These are phyloP conservation scores for Ogataea degrootiae DNA, from an alignment of 805 yeast genomes.

Conservation along the genomic window DNA sequence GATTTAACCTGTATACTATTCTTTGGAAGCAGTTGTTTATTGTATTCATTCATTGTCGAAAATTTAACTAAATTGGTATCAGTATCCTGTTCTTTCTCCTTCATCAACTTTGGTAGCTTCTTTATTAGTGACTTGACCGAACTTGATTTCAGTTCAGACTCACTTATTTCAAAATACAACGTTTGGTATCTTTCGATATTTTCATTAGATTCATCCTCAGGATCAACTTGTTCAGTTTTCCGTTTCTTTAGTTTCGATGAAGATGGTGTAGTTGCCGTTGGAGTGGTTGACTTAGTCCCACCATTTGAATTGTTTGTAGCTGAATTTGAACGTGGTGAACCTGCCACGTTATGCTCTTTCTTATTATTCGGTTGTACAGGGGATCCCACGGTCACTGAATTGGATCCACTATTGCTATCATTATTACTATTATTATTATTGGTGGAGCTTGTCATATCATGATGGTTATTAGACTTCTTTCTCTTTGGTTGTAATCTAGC, in stretches of 20 bases:
- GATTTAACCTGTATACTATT: conserved; percentile 39
- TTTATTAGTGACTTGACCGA: conserved; percentile 26
- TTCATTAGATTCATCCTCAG: conserved; percentile 37
- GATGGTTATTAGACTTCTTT: conserved; percentile 16
- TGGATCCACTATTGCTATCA: not conserved
- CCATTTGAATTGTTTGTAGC: no score
- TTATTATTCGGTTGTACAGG: not conserved
- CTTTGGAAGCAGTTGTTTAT: conserved; percentile 9
- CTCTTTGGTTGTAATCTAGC: conserved; percentile 30
- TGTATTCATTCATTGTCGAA: conserved; percentile 21
- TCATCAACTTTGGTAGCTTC: conserved; percentile 22
- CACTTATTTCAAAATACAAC: conserved; percentile 43
- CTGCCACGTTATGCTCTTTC: not conserved
- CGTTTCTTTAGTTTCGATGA: conserved; percentile 25
- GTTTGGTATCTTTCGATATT: conserved; percentile 46
- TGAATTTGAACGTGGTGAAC: not conserved
- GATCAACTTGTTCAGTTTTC: conserved; percentile 26
- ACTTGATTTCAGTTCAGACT: conserved; percentile 40
- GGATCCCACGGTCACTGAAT: not conserved
- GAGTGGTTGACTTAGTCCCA: not conserved
- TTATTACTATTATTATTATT: not conserved
- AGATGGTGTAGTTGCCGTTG: conserved; percentile 1
- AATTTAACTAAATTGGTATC: conserved; percentile 12
- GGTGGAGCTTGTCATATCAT: not conserved
- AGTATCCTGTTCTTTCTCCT: conserved; percentile 8